These are phyloP conservation scores for Choiromyces venosus DNA, from an alignment of 495 filamentous ascomycete genomes.

Conservation along the genomic window DNA sequence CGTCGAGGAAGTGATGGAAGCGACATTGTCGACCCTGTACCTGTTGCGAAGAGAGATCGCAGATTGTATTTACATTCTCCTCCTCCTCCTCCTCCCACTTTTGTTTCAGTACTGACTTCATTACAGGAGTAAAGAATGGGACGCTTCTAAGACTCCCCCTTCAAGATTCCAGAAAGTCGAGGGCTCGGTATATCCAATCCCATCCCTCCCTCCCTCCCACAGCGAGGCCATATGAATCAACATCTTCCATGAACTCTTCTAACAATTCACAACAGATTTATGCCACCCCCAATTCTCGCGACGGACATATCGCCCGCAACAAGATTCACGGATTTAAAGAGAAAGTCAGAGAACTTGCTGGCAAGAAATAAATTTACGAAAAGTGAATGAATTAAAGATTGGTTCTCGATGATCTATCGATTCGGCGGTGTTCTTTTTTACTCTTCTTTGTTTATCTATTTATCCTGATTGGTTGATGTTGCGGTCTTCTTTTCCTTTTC, in stretches of 20 bases:
- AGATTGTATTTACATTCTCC: slow-evolving; percentile 25
- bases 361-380: slow-evolving; percentile 24
- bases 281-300: slow-evolving; percentile 38
- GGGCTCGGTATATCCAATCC: slow-evolving; percentile 28
- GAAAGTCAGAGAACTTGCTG: slow-evolving; percentile 39
- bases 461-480: not conserved
- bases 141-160: slow-evolving; percentile 37
- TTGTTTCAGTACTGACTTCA: slow-evolving; percentile 1
- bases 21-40: slow-evolving; percentile 8
- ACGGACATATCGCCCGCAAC: slow-evolving; percentile 39
- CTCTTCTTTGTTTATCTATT: not conserved
- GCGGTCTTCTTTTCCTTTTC: not conserved
- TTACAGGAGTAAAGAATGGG: slow-evolving; percentile 38
- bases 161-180: slow-evolving; percentile 36
- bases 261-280: slow-evolving; percentile 21
- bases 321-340: slow-evolving; percentile 41
- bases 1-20: slow-evolving; percentile 31
- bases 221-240: not conserved
- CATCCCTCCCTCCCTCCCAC: not conserved
- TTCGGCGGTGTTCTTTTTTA: not conserved
- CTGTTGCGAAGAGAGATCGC: slow-evolving; percentile 18
- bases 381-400: not conserved
- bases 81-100: not conserved
- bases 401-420: not conserved
- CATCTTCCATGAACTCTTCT: not conserved